Evolutionary conservation across 2,329 filamentous ascomycete species (phyloP), one percentile per base, ranked within the genome.

Genomic region (Fusarium bactridioides): DNA sequence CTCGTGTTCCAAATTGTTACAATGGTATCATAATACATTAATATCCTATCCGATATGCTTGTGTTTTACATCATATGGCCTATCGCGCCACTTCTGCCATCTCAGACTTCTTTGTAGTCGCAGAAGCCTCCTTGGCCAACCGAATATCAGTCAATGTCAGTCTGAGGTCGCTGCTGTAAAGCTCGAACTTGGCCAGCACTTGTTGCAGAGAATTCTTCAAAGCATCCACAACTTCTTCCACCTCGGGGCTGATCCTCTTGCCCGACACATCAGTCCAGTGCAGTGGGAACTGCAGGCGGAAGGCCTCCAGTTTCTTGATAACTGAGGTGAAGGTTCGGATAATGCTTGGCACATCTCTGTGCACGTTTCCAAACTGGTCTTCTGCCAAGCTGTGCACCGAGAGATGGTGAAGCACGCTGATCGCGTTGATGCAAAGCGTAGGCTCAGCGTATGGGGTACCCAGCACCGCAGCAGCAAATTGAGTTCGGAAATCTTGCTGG

Each of bases 331-430:
- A 89, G 3, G 90, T 89, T 51, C 92, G 89, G 56, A 98, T 89
- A 63, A 97, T 91, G 54, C 83, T 83, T 2, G 93, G 89, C 5
- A 98, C 90, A 72, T 96, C 93, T 47, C 90, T 87, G 73, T 97
- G 92, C n/a, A 97, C 95, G 74, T 93, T 93, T 19, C 95, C 95
- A 78, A 91, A 96, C 51, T 88, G 87, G 79, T 98, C 95, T 80
- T 98, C 95, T 7, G 85, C 84, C 60, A 98, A 82, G 80, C 93
- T 95, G 69, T 88, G 88, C 8, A 94, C 87, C 1, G 93, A 88
- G 33, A 98, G 86, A 55, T 88, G 86, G 18, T 89, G 90, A 43
- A 96, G 83, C 1, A 92, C 88, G 66, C 90, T 89, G n/a, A 91
- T 86, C 4, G 93, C 92, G 78, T 95, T 90, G 56, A 92, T 82